phyloP scores from a whole-genome alignment of 768 basidiomycete species.

The Lactarius tabidus region DNA sequence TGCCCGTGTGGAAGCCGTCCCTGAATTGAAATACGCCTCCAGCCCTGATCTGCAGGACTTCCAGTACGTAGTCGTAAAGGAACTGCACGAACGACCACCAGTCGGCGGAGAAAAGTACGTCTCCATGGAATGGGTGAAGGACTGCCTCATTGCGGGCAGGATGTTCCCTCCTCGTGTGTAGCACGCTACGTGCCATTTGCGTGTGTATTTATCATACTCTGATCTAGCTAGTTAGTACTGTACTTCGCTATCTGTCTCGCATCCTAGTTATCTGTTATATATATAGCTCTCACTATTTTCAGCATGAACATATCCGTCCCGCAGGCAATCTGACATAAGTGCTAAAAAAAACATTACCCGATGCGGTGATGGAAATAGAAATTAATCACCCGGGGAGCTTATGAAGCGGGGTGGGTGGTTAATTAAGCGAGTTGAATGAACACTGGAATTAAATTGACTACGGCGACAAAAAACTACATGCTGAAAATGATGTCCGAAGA shows the following conservation, averaged over 20 bases:
- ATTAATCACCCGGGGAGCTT: no score
- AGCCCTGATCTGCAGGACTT: conserved; percentile 37
- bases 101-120: conserved; percentile 38
- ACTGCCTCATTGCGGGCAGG: conserved; percentile 65
- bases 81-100: conserved; percentile 33
- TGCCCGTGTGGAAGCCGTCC: conserved; percentile 58
- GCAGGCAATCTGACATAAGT: neutral
- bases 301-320: neutral
- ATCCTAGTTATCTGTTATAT: neutral
- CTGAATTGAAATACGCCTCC: conserved; percentile 42
- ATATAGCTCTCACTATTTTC: neutral
- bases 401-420: no score
- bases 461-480: conserved; percentile 11
- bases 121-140: conserved; percentile 70
- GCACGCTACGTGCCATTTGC: neutral
- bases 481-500: neutral
- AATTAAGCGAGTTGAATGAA: neutral
- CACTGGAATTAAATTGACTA: neutral
- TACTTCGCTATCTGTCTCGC: conserved; percentile 5
- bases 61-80: conserved; percentile 62
- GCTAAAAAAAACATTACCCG: no score
- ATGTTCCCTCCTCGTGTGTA: conserved; percentile 35
- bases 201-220: neutral
- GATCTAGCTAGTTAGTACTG: conserved; percentile 5
- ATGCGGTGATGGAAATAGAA: neutral